A percentile compares a stretch with the other conserved stretches of the same genome.
These are phyloP conservation scores for Boletus smithii DNA, from an alignment of 1,284 basidiomycete genomes.

Conservation along the genomic window DNA sequence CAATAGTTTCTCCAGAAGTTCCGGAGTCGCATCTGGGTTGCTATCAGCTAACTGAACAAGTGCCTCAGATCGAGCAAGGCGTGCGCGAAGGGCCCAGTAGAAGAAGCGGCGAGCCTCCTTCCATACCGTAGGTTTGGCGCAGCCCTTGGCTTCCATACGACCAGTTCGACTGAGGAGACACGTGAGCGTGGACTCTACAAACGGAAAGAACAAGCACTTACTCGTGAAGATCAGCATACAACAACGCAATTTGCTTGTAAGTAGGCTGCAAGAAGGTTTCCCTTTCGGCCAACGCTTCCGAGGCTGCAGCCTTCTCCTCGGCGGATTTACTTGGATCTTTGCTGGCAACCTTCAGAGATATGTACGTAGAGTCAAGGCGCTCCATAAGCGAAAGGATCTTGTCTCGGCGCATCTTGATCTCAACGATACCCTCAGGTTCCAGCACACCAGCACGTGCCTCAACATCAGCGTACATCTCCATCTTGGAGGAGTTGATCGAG, in stretches of 20 bases:
- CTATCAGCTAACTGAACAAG: conserved; percentile 58
- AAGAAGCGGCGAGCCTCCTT: conserved; percentile 88
- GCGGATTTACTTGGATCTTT: conserved; percentile 68
- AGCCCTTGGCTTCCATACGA: conserved; percentile 98
- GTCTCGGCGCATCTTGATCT: conserved; percentile 90
- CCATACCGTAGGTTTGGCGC: conserved; percentile 82
- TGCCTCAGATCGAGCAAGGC: conserved; percentile 64
- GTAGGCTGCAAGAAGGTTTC: conserved; percentile 86
- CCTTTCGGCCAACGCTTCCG: conserved; percentile 68
- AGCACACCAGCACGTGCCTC: conserved; percentile 96
- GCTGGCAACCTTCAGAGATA: conserved; percentile 76
- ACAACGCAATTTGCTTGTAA: conserved; percentile 90
- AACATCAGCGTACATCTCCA: conserved; percentile 99
- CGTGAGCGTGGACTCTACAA: conserved; percentile 11
- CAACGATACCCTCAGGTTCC: conserved; percentile 96
- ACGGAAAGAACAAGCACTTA: conserved; percentile 40
- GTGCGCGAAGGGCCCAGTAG: conserved; percentile 91
- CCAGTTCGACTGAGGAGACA: conserved; percentile 70
- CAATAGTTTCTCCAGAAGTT: conserved; percentile 59
- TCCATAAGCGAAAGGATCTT: conserved; percentile 92
- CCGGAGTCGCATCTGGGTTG: conserved; percentile 57
- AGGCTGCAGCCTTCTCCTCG: conserved; percentile 72
- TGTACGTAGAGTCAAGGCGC: conserved; percentile 85
- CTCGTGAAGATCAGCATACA: conserved; percentile 98
- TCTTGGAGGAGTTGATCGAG: conserved; percentile 93